Evolutionary conservation across 1,284 basidiomycete genomes (phyloP).

Genomic region (Puccinia triticina): DNA sequence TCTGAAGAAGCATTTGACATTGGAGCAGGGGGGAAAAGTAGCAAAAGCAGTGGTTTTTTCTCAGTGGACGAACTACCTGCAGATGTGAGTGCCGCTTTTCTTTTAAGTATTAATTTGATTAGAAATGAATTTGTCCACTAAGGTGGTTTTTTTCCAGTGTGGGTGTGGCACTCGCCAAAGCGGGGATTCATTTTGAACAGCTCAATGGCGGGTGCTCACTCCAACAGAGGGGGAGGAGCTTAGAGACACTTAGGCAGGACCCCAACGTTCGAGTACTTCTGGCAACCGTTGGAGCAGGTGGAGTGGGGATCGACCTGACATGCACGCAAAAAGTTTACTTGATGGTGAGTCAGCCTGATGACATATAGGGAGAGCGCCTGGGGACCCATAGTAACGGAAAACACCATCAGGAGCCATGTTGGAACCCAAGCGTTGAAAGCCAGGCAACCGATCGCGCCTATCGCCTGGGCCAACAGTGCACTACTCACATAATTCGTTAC

Average conservation of each 20-base stretch:
- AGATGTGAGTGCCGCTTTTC: background rate
- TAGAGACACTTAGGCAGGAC: background rate
- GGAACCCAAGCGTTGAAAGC: background rate
- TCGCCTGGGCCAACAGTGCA: too few species aligned
- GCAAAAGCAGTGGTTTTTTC: background rate
- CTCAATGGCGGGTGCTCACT: background rate
- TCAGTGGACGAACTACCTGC: too few species aligned
- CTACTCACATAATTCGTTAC: too few species aligned
- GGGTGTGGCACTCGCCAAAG: background rate
- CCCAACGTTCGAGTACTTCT: background rate
- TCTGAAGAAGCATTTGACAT: background rate
- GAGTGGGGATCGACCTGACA: background rate
- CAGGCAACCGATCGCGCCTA: too few species aligned
- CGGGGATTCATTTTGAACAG: background rate
- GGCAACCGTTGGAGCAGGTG: background rate
- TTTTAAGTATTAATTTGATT: background rate
- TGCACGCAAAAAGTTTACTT: slow-evolving; percentile 5
- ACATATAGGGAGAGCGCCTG: background rate
- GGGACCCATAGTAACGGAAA: background rate
- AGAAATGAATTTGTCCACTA: background rate
- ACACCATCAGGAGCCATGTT: background rate
- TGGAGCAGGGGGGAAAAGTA: background rate
- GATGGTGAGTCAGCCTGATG: background rate
- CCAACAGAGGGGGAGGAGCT: background rate
- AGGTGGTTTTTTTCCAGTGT: background rate